Conservation (phyloP, 495 filamentous ascomycete species). For the Xeromyces bisporus region DNA sequence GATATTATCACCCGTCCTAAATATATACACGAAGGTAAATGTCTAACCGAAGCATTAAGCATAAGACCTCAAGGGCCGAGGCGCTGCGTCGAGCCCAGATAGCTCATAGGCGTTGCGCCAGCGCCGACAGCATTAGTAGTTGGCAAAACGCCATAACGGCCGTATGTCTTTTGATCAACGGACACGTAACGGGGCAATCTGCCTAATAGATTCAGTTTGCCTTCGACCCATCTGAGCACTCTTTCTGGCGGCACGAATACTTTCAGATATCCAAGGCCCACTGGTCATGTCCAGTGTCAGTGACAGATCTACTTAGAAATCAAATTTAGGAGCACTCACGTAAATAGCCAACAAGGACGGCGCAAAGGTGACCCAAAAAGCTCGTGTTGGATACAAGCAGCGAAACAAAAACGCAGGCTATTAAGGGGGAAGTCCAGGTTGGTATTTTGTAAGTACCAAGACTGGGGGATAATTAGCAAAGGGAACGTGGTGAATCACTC, state of each 20-base stretch:
- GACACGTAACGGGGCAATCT: slow-evolving; percentile 77
- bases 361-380: slow-evolving; percentile 73
- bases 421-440: slow-evolving; percentile 78
- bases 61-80: slow-evolving; percentile 35
- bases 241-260: slow-evolving; percentile 71
- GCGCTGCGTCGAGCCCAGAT: slow-evolving; percentile 44
- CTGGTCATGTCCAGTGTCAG: slow-evolving; percentile 28
- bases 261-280: slow-evolving; percentile 70
- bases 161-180: slow-evolving; percentile 90
- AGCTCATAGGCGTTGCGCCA: slow-evolving; percentile 35
- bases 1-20: slow-evolving; percentile 15
- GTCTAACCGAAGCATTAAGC: slow-evolving; percentile 3
- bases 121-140: slow-evolving; percentile 29
- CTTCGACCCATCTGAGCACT: slow-evolving; percentile 65
- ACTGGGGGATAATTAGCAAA: slow-evolving; percentile 7
- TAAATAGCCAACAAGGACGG: slow-evolving; percentile 64
- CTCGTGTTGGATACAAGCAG: slow-evolving; percentile 66
- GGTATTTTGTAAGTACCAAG: slow-evolving; percentile 59
- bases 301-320: neutral
- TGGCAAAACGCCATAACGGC: slow-evolving; percentile 79
- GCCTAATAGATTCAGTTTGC: slow-evolving; percentile 64
- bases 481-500: neutral
- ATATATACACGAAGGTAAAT: slow-evolving; percentile 21
- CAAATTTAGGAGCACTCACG: slow-evolving; percentile 35
- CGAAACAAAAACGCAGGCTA: slow-evolving; percentile 49